phyloP scores from a whole-genome alignment of 2,329 filamentous ascomycete genomes.

The Paecilomyces variotii region DNA sequence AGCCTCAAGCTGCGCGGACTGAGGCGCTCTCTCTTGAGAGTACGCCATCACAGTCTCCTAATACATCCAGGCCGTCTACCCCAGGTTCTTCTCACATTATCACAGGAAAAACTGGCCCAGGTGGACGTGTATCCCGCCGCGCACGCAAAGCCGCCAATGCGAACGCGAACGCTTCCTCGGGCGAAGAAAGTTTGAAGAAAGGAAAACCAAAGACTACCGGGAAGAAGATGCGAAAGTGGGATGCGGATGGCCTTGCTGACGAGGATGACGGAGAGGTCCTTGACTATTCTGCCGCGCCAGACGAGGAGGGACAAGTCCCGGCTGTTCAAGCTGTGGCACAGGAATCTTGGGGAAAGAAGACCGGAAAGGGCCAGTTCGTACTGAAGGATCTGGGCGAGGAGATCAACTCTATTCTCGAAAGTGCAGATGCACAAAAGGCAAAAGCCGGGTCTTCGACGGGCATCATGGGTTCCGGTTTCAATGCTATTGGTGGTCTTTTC shows the following conservation, averaged over 20 bases:
- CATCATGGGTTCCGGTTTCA: conserved; percentile 70
- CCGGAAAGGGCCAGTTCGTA: conserved; percentile 83
- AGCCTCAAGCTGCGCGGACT: conserved; percentile 36
- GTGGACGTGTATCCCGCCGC: conserved; percentile 69
- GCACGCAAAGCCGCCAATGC: conserved; percentile 60
- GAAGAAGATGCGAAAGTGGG: conserved; percentile 90
- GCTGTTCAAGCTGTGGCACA: conserved; percentile 67
- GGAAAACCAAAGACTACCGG: conserved; percentile 45
- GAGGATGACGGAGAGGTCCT: conserved; percentile 73
- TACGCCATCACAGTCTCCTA: conserved; percentile 62
- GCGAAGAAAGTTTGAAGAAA: conserved; percentile 68
- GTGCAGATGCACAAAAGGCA: conserved; percentile 60
- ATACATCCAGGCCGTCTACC: conserved; percentile 70
- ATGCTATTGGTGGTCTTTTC: conserved; percentile 79
- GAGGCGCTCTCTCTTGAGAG: conserved; percentile 54
- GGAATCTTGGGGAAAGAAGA: conserved; percentile 76
- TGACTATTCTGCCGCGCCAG: conserved; percentile 73
- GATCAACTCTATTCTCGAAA: conserved; percentile 78
- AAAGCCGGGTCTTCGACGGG: conserved; percentile 46
- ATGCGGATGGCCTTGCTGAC: conserved; percentile 76
- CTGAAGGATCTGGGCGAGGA: conserved; percentile 90
- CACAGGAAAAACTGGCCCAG: conserved; percentile 65
- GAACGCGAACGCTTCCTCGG: conserved; percentile 56
- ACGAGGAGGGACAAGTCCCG: conserved; percentile 47
- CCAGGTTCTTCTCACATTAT: conserved; percentile 60